Base-by-base conservation (phyloP, 2,329 filamentous ascomycete species). In the Emergomyces africanus region DNA sequence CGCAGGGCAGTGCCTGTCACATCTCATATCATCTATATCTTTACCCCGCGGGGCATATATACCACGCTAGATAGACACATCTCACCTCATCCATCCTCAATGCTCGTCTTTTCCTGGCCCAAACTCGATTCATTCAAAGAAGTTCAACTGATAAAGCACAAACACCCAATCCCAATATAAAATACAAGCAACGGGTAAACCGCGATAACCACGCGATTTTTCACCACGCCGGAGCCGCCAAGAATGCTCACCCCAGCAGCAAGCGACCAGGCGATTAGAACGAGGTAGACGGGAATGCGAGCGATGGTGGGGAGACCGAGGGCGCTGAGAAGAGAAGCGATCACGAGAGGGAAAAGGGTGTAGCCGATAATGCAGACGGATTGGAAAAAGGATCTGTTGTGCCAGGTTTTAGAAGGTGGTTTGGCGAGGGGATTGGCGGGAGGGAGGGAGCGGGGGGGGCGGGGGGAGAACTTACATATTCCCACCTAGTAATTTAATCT, bases 361-460 rank as follows among this genome's bases (percentile, higher is more conserved):
- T 99, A 99, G 51, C 94, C 94, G 71, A 99, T 99, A 67, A 99
- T 95, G 74, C 91, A 97, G 65, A 99, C 83, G 60, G 90, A 95
- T 74, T 99, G 94, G 69, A 95, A 94, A 73, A 99, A 99, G 20
- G 94, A 96, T 68, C 92, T 97, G 70, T 56, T 20, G 37, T 62
- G 6, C 28, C 49, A 25, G 28, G n/a, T 28, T 57, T 60, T 39
- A 61, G 58, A 25, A 67, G n/a, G 14, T 25, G 3, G 15, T 48
- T 2, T 12, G 18, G n/a, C 30, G 57, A 44, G 18, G 18, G 10
- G 10, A 30, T 55, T 25, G 4, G 4, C 4, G 10, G 30, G 2
- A 4, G 51, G 57, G 53, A 57, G 59, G 4, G 20, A 51, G 20
- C 54, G 58, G 54, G 51, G 25, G 35, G 48, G 4, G 20, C 49